Conservation (phyloP, 352 stramenopile species). For the Phytophthora pistaciae region DNA sequence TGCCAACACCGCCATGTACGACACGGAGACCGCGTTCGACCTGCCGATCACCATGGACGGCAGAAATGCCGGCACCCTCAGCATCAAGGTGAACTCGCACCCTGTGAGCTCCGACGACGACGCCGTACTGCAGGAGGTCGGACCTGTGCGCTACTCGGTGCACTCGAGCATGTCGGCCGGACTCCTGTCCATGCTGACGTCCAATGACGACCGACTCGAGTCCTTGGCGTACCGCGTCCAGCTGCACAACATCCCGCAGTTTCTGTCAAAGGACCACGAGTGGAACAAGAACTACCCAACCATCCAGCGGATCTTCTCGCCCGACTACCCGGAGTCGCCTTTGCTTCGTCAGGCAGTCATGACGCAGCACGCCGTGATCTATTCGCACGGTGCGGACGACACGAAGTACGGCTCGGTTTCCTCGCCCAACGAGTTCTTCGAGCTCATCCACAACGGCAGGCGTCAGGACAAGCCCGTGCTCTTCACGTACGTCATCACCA, state of each 20-base stretch:
- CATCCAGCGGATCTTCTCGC: slow-evolving; percentile 43
- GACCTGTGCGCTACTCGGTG: slow-evolving; percentile 43
- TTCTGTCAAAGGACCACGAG: slow-evolving; percentile 34
- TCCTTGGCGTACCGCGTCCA: slow-evolving; percentile 42
- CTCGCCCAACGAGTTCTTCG: slow-evolving; percentile 35
- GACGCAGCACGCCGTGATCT: slow-evolving; percentile 39
- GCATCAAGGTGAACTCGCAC: slow-evolving; percentile 30
- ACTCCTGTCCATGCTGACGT: slow-evolving; percentile 24
- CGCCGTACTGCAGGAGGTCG: slow-evolving; percentile 25
- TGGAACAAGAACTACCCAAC: slow-evolving; percentile 47
- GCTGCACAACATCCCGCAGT: slow-evolving; percentile 39
- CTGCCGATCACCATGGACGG: slow-evolving; percentile 28
- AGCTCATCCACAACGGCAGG: slow-evolving; percentile 35
- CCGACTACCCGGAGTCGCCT: slow-evolving; percentile 34
- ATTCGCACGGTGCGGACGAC: slow-evolving; percentile 26
- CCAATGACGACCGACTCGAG: slow-evolving; percentile 21
- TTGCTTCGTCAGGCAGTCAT: slow-evolving; percentile 39
- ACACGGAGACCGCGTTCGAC: slow-evolving; percentile 23
- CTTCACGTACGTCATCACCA: slow-evolving; percentile 41
- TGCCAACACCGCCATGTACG: slow-evolving; percentile 21
- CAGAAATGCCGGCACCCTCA: slow-evolving; percentile 32
- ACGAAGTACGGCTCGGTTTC: slow-evolving; percentile 31
- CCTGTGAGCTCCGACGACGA: slow-evolving; percentile 1
- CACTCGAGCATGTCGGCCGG: slow-evolving; percentile 37
- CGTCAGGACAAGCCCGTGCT: slow-evolving; percentile 39